These are phyloP conservation scores for Trichoderma guizhouense DNA, from an alignment of 2,329 filamentous ascomycete genomes.

Conservation along the genomic window DNA sequence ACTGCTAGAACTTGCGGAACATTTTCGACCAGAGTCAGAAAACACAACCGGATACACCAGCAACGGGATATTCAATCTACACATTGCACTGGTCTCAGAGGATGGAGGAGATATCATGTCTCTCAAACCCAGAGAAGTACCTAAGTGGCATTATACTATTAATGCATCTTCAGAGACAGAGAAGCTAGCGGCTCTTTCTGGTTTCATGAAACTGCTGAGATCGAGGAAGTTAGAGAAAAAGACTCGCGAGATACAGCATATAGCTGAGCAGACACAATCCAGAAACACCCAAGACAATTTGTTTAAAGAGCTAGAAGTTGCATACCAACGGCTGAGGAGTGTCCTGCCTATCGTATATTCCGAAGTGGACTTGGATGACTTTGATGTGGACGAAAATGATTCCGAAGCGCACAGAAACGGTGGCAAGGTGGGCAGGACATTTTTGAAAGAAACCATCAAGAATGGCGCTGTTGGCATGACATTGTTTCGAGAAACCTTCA, in stretches of 20 bases:
- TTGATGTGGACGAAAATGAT: background rate
- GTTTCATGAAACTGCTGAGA: background rate
- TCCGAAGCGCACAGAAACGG: background rate
- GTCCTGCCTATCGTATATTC: background rate
- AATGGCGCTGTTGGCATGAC: no score
- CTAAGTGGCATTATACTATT: background rate
- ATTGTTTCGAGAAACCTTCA: background rate
- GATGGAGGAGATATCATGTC: background rate
- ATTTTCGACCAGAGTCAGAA: background rate
- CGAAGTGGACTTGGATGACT: background rate
- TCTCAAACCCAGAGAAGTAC: background rate
- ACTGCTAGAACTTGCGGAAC: background rate
- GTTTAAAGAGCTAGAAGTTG: background rate
- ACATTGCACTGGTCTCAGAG: background rate
- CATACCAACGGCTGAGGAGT: background rate
- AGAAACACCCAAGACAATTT: rapidly evolving
- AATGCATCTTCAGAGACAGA: background rate
- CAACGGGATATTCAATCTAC: background rate
- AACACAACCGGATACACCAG: background rate
- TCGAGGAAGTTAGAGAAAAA: background rate
- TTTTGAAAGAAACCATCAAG: no score
- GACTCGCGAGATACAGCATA: background rate
- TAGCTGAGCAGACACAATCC: background rate
- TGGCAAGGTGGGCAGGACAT: background rate
- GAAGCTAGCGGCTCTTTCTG: background rate